These are phyloP conservation scores for Epicoccum nigrum DNA, from an alignment of 2,329 filamentous ascomycete species.

Conservation along the genomic window DNA sequence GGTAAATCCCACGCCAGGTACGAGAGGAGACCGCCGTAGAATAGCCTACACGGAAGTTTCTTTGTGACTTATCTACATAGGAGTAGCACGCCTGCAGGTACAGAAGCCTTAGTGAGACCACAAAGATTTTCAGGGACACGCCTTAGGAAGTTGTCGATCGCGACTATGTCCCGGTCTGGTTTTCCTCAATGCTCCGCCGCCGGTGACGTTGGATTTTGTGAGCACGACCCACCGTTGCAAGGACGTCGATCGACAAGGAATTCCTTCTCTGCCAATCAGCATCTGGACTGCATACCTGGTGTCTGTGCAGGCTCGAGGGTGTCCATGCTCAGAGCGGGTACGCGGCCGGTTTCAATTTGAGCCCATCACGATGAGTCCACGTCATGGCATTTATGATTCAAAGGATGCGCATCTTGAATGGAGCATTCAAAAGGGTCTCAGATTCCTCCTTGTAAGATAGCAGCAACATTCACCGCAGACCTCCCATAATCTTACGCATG, in stretches of 20 bases:
- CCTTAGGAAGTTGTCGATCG: conserved; percentile 25
- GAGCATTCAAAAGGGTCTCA: conserved; percentile 20
- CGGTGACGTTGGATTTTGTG: conserved; percentile 40
- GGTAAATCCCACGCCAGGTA: neutral
- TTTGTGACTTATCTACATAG: neutral
- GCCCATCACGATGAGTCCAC: conserved; percentile 22
- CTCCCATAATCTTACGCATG: conserved; percentile 18
- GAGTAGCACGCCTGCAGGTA: conserved; percentile 33
- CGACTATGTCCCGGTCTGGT: conserved; percentile 29
- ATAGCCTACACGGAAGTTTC: neutral
- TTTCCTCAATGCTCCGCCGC: conserved; percentile 16
- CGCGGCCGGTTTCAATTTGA: conserved; percentile 19
- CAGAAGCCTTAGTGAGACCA: conserved; percentile 19
- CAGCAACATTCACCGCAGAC: conserved; percentile 3
- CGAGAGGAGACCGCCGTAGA: conserved; percentile 7
- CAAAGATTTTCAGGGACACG: conserved; percentile 27
- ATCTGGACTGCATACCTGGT: neutral
- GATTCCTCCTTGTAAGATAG: neutral
- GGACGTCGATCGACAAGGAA: conserved; percentile 27
- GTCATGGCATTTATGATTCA: conserved; percentile 33
- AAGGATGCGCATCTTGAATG: conserved; percentile 21
- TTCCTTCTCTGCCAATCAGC: conserved; percentile 30
- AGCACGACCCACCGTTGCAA: conserved; percentile 9
- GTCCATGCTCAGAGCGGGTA: conserved; percentile 18
- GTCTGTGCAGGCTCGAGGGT: conserved; percentile 1